Percentiles rank a stretch among this genome's conserved stretches.
Evolutionary conservation across 495 filamentous ascomycete species (phyloP).

Genomic region (Tuber aestivum): DNA sequence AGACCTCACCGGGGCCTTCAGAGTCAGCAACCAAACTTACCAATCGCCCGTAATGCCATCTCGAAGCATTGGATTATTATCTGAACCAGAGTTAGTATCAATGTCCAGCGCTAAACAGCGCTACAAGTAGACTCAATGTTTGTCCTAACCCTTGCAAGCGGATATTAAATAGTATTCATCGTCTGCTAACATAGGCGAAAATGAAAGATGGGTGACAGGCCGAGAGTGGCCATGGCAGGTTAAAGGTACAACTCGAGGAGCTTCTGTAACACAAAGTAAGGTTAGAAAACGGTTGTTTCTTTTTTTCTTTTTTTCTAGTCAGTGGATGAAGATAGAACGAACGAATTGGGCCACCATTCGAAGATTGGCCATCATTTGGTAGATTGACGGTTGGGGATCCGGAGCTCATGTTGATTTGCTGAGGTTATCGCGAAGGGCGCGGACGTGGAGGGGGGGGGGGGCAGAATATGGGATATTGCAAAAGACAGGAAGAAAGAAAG

Average conservation of each 20-base stretch:
- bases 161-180: slow-evolving; percentile 91
- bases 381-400: slow-evolving; percentile 32
- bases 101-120: not conserved
- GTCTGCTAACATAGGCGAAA: slow-evolving; percentile 79
- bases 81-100: slow-evolving; percentile 46
- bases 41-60: slow-evolving; percentile 96
- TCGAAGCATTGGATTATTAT: slow-evolving; percentile 96
- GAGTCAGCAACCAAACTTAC: slow-evolving; percentile 45
- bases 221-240: slow-evolving; percentile 97
- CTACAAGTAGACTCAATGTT: not conserved
- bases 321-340: slow-evolving; percentile 13
- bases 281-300: not conserved
- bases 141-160: slow-evolving; percentile 81
- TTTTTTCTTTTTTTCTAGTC: not conserved
- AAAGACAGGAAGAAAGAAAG: not conserved
- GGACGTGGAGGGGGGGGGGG: not conserved
- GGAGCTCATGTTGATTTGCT: slow-evolving; percentile 24
- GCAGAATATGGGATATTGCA: not conserved
- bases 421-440: not conserved
- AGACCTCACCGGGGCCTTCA: not conserved
- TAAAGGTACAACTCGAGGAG: slow-evolving; percentile 66
- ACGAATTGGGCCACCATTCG: slow-evolving; percentile 40
- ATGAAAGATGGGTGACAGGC: slow-evolving; percentile 89
- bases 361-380: slow-evolving; percentile 25
- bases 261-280: slow-evolving; percentile 40